Base-by-base conservation (phyloP, 352 stramenopile genomes). In the Peronospora destructor region DNA sequence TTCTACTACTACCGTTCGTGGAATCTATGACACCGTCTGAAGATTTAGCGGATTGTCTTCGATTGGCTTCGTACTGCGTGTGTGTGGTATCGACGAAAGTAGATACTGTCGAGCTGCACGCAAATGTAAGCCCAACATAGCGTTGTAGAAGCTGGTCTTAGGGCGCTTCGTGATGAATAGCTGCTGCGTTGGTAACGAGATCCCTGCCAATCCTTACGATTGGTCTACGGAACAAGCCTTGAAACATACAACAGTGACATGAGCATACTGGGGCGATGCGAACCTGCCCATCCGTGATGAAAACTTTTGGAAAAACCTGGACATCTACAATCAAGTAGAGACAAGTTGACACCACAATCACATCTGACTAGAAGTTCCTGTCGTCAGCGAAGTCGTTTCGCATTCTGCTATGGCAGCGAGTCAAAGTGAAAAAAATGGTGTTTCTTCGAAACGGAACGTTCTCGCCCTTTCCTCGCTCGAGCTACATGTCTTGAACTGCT, bases 1-100 rank as follows among this genome's bases (percentile, higher is more conserved):
- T 88, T 91, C 57, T 71, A 80, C 37, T 91, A 76, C 61, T 86
- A 87, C 36, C 76, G 75, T 10, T 84, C 66, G n/a, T 87, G 75
- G 77, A 73, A 74, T 35, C 51, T 90, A 3, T 90, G 65, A 66
- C 26, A 23, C 19, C 23, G 25, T 37, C n/a, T 9, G 28, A 42
- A 36, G 12, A 14, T 35, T 34, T 39, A 43, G 40, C 36, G 36
- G 44, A 19, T 17, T 45, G 19, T 34, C 36, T 45, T 43, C 13
- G 4, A 28, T 45, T n/a, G 13, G 16, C 29, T 54, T 14, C 48
- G 33, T 52, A 30, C 43, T 46, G 14, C 33, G 12, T 49, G n/a
- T 54, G n/a, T 54, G 37, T 56, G 48, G 41, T 60, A 47, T 49
- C 54, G 37, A 47, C 53, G 45, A 49, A 46, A 60, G 56, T 64